Conservation (phyloP, 208 protist genomes). For the Acanthamoeba lenticulata region DNA sequence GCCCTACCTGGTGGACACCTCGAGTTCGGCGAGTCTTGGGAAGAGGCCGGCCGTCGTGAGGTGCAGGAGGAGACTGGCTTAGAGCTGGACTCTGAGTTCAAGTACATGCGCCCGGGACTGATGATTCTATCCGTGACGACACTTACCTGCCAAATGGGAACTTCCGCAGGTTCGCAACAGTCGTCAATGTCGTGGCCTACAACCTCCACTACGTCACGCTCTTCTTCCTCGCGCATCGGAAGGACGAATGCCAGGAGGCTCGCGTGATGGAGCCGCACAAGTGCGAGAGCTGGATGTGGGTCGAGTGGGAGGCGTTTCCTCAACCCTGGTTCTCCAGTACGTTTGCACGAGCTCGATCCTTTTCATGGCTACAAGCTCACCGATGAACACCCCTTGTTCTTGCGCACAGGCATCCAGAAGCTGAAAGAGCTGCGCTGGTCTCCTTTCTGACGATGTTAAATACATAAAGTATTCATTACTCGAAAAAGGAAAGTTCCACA, state of each 20-base stretch:
- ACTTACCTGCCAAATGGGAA: background rate
- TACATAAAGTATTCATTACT: no score
- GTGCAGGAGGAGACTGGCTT: constrained; percentile 32
- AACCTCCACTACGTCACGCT: constrained; percentile 14
- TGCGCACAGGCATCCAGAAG: no score
- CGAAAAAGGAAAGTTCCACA: no score
- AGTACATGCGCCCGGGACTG: no score
- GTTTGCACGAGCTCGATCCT: no score
- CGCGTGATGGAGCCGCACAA: constrained; percentile 44
- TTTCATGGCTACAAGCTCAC: no score
- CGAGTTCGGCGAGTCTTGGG: background rate
- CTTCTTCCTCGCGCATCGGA: background rate
- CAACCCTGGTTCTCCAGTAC: constrained; percentile 14
- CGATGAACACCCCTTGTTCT: no score
- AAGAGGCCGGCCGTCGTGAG: background rate
- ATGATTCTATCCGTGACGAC: background rate
- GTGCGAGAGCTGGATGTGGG: constrained; percentile 11
- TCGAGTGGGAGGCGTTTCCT: background rate
- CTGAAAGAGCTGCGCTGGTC: no score
- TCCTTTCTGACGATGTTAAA: no score
- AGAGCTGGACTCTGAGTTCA: background rate
- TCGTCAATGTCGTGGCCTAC: background rate
- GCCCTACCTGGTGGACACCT: constrained; percentile 26
- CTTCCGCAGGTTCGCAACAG: background rate
- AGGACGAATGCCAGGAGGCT: background rate